A percentile compares a stretch with the other conserved stretches of the same genome.
Evolutionary conservation across 1,284 basidiomycete species (phyloP).

Genomic region (Ceratobasidium sp.): DNA sequence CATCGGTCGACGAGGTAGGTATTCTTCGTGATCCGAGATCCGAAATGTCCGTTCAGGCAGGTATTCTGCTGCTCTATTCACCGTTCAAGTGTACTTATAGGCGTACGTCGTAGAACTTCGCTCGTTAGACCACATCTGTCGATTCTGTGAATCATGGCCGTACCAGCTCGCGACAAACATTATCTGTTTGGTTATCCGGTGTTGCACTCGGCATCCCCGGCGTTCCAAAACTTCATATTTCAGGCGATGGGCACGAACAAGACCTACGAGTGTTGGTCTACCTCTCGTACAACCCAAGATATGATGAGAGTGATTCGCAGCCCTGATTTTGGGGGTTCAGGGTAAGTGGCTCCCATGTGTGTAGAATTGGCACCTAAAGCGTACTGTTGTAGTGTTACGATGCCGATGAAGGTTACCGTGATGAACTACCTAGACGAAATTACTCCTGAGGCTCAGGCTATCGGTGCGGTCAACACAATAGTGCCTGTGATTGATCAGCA

Average conservation of each 20-base stretch:
- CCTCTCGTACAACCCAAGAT: slow-evolving; percentile 53
- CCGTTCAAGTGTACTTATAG: neutral
- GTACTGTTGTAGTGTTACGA: slow-evolving; percentile 51
- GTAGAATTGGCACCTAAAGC: neutral
- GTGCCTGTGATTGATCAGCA: slow-evolving; percentile 50
- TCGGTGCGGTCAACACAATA: slow-evolving; percentile 55
- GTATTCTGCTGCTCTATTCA: neutral
- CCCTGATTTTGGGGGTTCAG: slow-evolving; percentile 53
- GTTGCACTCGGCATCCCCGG: slow-evolving; percentile 55
- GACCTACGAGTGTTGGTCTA: slow-evolving; percentile 53
- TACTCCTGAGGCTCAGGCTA: slow-evolving; percentile 51
- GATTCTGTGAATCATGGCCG: neutral
- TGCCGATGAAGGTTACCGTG: slow-evolving; percentile 54
- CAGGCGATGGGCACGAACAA: slow-evolving; percentile 48
- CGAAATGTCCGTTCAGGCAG: slow-evolving; percentile 29
- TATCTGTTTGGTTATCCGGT: slow-evolving; percentile 53
- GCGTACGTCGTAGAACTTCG: neutral
- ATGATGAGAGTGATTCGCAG: slow-evolving; percentile 51
- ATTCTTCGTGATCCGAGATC: slow-evolving; percentile 36
- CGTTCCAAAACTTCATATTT: slow-evolving; percentile 55
- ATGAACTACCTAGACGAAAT: slow-evolving; percentile 53
- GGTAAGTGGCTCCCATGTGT: neutral
- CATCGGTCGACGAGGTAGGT: neutral
- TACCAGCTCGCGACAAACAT: slow-evolving; percentile 29
- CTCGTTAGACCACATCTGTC: neutral